Evolutionary conservation across 768 basidiomycete genomes (phyloP).

Genomic region (Leccinum incarnatum): DNA sequence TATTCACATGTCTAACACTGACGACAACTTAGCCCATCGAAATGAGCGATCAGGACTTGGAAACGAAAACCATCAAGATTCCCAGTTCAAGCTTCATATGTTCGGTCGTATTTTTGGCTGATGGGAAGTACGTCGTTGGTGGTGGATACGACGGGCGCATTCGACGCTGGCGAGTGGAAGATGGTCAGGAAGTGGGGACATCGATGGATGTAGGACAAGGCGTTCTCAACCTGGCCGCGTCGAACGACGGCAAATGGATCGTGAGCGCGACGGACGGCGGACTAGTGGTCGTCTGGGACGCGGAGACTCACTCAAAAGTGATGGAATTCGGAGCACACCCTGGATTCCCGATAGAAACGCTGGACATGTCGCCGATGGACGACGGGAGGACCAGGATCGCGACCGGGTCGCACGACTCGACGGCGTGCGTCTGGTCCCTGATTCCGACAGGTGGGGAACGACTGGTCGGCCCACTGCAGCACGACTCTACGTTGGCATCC

Average conservation of each 20-base stretch:
- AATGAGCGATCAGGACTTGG: not conserved
- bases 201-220: not conserved
- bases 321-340: slow-evolving; percentile 4
- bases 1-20: not conserved
- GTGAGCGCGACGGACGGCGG: slow-evolving; percentile 1
- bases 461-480: slow-evolving; percentile 3
- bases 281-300: slow-evolving; percentile 3
- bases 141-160: not conserved
- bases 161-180: slow-evolving; percentile 2
- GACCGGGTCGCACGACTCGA: slow-evolving; percentile 10
- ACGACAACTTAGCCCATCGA: not conserved
- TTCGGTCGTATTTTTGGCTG: not conserved
- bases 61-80: not conserved
- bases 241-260: slow-evolving; percentile 10
- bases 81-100: not conserved
- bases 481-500: not conserved
- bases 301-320: not conserved
- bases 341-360: not conserved
- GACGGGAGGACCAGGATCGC: slow-evolving; percentile 9
- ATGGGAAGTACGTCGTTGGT: slow-evolving; percentile 4
- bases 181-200: not conserved
- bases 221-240: not conserved
- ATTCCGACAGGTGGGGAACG: not conserved
- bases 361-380: slow-evolving; percentile 11
- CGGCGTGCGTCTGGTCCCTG: slow-evolving; percentile 2